phyloP scores from a whole-genome alignment of 805 yeast species.

The Citeromyces matritensis region DNA sequence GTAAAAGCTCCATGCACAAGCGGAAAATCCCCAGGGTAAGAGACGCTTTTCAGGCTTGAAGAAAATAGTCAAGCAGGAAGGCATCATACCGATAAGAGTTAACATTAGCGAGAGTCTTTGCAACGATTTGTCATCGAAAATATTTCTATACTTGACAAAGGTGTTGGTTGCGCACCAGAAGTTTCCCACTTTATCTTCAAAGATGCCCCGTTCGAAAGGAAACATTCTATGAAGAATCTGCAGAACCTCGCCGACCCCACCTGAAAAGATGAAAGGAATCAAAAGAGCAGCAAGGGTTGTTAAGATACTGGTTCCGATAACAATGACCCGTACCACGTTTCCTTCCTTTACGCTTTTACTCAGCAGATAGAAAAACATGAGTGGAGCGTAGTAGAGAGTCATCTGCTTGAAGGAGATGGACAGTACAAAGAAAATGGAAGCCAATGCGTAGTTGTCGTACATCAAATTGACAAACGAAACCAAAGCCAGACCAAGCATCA shows the following conservation, averaged over 20 bases:
- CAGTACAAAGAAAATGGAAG: slow-evolving; percentile 64
- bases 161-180: slow-evolving; percentile 94
- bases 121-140: slow-evolving; percentile 40
- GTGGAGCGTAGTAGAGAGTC: slow-evolving; percentile 88
- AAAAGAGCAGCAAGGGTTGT: slow-evolving; percentile 33
- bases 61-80: slow-evolving; percentile 36
- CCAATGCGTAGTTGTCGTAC: slow-evolving; percentile 46
- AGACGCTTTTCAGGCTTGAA: slow-evolving; percentile 33
- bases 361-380: slow-evolving; percentile 67
- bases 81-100: slow-evolving; percentile 38
- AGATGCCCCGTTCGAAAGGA: slow-evolving; percentile 86
- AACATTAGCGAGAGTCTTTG: slow-evolving; percentile 39
- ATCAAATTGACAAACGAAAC: slow-evolving; percentile 51
- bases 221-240: slow-evolving; percentile 62
- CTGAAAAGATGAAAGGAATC: slow-evolving; percentile 42
- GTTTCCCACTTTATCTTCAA: slow-evolving; percentile 95
- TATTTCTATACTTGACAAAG: slow-evolving; percentile 48
- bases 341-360: slow-evolving; percentile 27
- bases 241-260: slow-evolving; percentile 28
- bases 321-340: slow-evolving; percentile 39
- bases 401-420: slow-evolving; percentile 85
- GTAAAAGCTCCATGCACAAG: slow-evolving; percentile 78
- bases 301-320: slow-evolving; percentile 52
- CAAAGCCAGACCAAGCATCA: slow-evolving; percentile 81
- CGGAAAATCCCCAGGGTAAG: slow-evolving; percentile 61